Percentiles rank a stretch among this genome's conserved stretches.
These are phyloP conservation scores for Syncephalastrum contaminatum DNA, from an alignment of 371 early-diverging fungal species.

Conservation along the genomic window DNA sequence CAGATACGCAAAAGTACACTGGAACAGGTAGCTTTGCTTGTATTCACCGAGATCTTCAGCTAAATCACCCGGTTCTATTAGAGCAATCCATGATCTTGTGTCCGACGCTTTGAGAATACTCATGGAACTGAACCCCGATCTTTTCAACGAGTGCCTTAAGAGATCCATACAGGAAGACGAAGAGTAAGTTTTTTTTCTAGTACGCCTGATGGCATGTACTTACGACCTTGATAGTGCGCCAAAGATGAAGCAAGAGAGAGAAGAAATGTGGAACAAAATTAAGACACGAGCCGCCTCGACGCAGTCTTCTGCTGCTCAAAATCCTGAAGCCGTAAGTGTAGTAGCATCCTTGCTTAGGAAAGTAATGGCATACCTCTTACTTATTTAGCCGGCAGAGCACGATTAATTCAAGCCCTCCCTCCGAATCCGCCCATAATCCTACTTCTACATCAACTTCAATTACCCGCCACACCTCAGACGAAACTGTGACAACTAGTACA, in stretches of 20 bases:
- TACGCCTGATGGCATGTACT: not conserved
- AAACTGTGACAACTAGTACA: not conserved
- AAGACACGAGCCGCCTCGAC: too few species aligned
- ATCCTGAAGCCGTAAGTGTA: too few species aligned
- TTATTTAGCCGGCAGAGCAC: too few species aligned
- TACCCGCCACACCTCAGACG: not conserved
- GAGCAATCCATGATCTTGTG: conserved; percentile 91
- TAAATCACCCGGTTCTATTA: conserved; percentile 12
- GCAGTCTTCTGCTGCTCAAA: too few species aligned
- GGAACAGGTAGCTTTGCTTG: conserved; percentile 78
- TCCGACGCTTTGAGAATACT: conserved; percentile 92
- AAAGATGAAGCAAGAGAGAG: conserved; percentile 6
- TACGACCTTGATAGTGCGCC: not conserved
- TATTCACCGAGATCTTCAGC: too few species aligned
- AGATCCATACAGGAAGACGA: conserved; percentile 36
- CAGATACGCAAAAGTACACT: conserved; percentile 89
- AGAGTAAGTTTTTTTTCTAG: conserved; percentile 6
- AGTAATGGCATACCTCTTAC: too few species aligned
- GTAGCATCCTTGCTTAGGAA: too few species aligned
- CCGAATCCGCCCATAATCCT: too few species aligned
- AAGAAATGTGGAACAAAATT: conserved; percentile 12
- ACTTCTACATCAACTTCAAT: too few species aligned
- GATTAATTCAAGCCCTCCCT: too few species aligned
- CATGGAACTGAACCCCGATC: conserved; percentile 85
- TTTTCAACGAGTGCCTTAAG: conserved; percentile 89